A percentile compares a stretch with the other conserved stretches of the same genome.
Conservation (phyloP, 495 filamentous ascomycete genomes). For the Aspergillus egyptiacus region DNA sequence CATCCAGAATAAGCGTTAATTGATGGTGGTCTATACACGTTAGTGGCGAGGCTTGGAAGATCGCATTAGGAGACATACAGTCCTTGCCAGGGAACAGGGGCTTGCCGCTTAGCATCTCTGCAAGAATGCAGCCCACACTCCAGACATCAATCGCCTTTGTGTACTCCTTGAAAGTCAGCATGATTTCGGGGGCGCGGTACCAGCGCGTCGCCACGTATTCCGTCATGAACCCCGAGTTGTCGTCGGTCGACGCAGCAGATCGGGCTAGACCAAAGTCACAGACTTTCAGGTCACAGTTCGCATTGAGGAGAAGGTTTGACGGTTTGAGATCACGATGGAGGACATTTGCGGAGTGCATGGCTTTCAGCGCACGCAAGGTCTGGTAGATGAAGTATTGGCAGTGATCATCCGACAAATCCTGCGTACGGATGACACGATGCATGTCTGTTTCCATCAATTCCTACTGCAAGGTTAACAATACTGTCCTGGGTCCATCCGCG, state of each 20-base stretch:
- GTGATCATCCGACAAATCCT: conserved; percentile 97
- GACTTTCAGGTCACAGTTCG: conserved; percentile 98
- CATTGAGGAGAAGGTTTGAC: conserved; percentile 92
- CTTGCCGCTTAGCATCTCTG: conserved; percentile 99
- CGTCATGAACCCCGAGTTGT: conserved; percentile 99
- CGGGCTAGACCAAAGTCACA: conserved; percentile 96
- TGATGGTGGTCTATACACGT: conserved; percentile 81
- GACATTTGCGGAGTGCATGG: conserved; percentile 98
- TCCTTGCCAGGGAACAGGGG: conserved; percentile 98
- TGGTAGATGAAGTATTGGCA: conserved; percentile 99
- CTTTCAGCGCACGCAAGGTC: conserved; percentile 94
- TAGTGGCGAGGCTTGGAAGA: conserved; percentile 1
- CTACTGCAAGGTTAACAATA: conserved; percentile 35
- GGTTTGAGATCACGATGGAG: conserved; percentile 97
- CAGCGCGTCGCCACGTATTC: conserved; percentile 99
- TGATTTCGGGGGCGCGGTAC: conserved; percentile 99
- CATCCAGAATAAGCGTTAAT: conserved; percentile 93
- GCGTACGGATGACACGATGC: conserved; percentile 98
- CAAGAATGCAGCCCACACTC: conserved; percentile 98
- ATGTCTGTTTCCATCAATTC: conserved; percentile 99
- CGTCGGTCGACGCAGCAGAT: conserved; percentile 87
- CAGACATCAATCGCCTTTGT: conserved; percentile 99
- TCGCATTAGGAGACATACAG: conserved; percentile 55
- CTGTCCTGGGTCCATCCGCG: too few species aligned
- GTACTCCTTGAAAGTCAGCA: conserved; percentile 99